A percentile compares a stretch with the other conserved stretches of the same genome.
These are phyloP conservation scores for Amanita muscaria DNA, from an alignment of 768 basidiomycete genomes.

Conservation along the genomic window DNA sequence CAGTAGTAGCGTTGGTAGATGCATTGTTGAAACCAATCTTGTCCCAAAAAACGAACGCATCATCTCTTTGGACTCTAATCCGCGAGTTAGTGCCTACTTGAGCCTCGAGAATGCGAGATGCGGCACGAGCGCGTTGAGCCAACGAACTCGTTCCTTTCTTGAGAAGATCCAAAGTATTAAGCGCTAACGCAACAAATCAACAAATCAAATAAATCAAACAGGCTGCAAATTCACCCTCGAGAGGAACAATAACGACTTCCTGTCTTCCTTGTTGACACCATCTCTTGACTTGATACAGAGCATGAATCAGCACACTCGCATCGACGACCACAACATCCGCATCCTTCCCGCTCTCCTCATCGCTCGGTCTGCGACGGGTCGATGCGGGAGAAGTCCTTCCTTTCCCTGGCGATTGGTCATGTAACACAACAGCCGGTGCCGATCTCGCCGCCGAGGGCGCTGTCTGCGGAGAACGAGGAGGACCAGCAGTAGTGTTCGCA, in stretches of 20 bases:
- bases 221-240: conserved; percentile 67
- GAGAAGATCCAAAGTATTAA: conserved; percentile 85
- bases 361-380: conserved; percentile 23
- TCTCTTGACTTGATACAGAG: conserved; percentile 67
- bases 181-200: conserved; percentile 34
- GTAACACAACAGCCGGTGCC: not conserved
- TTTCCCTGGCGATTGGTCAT: conserved; percentile 4
- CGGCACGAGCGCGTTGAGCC: conserved; percentile 77
- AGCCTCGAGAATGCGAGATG: conserved; percentile 82
- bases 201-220: conserved; percentile 1
- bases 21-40: conserved; percentile 45
- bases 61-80: conserved; percentile 74
- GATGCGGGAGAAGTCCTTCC: conserved; percentile 10
- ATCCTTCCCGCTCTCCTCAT: conserved; percentile 39
- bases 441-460: not conserved
- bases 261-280: conserved; percentile 73
- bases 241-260: conserved; percentile 75
- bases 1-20: conserved; percentile 17
- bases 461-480: not conserved
- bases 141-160: conserved; percentile 82
- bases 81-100: conserved; percentile 79
- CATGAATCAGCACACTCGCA: conserved; percentile 75
- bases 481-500: no score
- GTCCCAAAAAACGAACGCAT: conserved; percentile 81
- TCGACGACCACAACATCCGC: conserved; percentile 74